A percentile compares a stretch with the other conserved stretches of the same genome.
These are phyloP conservation scores for Viola odorata DNA, from an alignment of 345 rosid species.

Conservation along the genomic window DNA sequence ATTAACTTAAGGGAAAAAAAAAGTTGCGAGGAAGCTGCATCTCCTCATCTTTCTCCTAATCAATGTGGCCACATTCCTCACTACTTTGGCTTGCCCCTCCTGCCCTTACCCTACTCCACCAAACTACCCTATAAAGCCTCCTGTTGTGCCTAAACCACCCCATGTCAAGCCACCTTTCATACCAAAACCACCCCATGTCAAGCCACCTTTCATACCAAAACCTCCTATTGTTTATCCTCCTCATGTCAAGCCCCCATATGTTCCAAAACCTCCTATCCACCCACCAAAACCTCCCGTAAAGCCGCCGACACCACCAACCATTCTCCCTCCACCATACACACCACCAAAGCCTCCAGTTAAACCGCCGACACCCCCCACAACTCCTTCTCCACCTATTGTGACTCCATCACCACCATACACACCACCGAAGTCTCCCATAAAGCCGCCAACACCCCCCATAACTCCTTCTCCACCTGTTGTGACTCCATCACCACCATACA, in stretches of 20 bases:
- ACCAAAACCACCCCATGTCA: neutral
- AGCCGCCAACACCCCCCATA: conserved; percentile 22
- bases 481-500: too few relatives aligned
- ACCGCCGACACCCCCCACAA: neutral
- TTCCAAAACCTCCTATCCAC: conserved; percentile 7
- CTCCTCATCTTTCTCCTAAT: conserved; percentile 24
- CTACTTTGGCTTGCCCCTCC: conserved; percentile 38
- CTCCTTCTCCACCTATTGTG: neutral
- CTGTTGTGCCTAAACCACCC: conserved; percentile 9
- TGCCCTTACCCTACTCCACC: conserved; percentile 36
- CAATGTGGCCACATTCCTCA: conserved; percentile 19
- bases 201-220: neutral
- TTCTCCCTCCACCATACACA: neutral
- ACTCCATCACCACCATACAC: conserved; percentile 3
- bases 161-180: neutral
- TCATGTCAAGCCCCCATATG: neutral
- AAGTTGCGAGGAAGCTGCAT: too few relatives aligned
- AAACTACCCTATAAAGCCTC: conserved; percentile 24
- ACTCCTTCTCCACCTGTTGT: too few relatives aligned
- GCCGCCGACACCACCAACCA: conserved; percentile 3
- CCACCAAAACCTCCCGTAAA: neutral
- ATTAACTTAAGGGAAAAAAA: too few relatives aligned
- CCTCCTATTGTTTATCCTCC: neutral
- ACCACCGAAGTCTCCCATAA: conserved; percentile 3
- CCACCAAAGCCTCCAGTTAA: conserved; percentile 19